phyloP scores from a whole-genome alignment of 2,329 filamentous ascomycete species.

The Fusarium sulawesiense region DNA sequence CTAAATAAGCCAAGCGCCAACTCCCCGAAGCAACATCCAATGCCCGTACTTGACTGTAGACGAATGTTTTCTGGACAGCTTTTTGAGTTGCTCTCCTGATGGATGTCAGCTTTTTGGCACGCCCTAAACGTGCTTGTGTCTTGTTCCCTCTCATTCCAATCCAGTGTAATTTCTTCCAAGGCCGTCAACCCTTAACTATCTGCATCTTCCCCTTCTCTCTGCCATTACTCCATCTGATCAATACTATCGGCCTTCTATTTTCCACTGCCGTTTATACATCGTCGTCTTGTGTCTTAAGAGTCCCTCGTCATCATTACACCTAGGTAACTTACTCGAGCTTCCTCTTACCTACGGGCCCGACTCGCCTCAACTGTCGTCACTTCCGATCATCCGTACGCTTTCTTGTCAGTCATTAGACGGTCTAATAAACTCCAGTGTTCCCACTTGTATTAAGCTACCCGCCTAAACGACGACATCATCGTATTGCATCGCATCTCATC shows the following conservation, averaged over 20 bases:
- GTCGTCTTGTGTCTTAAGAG: not conserved
- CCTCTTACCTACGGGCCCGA: not conserved
- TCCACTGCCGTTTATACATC: not conserved
- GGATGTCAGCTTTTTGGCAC: constrained; percentile 12
- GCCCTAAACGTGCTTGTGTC: constrained; percentile 4
- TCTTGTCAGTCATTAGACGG: not conserved
- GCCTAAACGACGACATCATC: constrained; percentile 26
- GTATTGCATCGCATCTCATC: constrained; percentile 23
- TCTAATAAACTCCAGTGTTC: not conserved
- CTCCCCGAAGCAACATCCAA: not conserved
- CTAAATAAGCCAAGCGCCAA: constrained; percentile 7
- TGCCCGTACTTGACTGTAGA: not conserved
- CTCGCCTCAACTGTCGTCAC: constrained; percentile 5
- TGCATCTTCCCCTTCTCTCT: not conserved
- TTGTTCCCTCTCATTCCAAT: constrained; percentile 32
- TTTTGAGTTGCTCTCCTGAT: not conserved
- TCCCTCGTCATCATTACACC: not conserved
- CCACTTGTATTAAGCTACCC: constrained; percentile 3
- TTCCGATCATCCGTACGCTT: not conserved
- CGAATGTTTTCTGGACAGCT: not conserved
- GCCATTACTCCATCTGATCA: constrained; percentile 4
- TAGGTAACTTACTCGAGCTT: not conserved
- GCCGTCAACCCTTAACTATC: constrained; percentile 10
- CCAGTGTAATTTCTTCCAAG: constrained; percentile 13
- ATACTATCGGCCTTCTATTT: not conserved